Evolutionary conservation across 176 grass and related monocot genomes (phyloP).

Genomic region (Zoysia pacifica): DNA sequence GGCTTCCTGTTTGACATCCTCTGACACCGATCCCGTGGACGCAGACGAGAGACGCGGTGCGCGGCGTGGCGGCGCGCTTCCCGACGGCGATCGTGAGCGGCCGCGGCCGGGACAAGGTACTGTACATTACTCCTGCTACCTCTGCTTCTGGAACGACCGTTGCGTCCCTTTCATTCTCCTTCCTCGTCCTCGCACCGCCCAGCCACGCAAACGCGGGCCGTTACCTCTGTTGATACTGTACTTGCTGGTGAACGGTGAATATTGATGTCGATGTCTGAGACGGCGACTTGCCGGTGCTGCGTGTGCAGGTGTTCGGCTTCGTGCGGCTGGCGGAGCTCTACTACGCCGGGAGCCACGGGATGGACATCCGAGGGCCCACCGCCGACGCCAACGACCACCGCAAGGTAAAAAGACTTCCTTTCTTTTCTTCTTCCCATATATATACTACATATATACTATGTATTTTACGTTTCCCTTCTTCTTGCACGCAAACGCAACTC

Average conservation of each 20-base stretch:
- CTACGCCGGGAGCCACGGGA: constrained; percentile 91
- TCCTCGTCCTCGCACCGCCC: background rate
- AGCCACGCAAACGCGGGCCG: too few relatives aligned
- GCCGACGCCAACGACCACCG: constrained; percentile 13
- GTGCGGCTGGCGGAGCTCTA: constrained; percentile 68
- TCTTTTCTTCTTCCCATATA: background rate
- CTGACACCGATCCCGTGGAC: too few relatives aligned
- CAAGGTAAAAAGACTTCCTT: background rate
- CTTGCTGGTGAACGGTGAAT: background rate
- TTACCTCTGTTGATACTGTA: too few relatives aligned
- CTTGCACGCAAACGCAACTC: background rate
- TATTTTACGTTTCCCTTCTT: background rate
- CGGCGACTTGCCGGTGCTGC: background rate
- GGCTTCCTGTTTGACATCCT: background rate
- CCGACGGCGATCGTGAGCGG: constrained; percentile 85
- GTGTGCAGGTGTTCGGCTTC: constrained; percentile 59
- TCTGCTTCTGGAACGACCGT: background rate
- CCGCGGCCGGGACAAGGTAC: constrained; percentile 70
- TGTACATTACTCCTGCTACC: background rate
- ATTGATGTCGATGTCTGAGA: background rate
- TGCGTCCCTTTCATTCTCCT: background rate
- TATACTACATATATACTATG: too few relatives aligned
- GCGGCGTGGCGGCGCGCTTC: constrained; percentile 59
- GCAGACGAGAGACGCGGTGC: constrained; percentile 75
- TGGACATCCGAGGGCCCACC: constrained; percentile 80